phyloP scores from a whole-genome alignment of 495 filamentous ascomycete genomes.

The Oidiodendron maius region DNA sequence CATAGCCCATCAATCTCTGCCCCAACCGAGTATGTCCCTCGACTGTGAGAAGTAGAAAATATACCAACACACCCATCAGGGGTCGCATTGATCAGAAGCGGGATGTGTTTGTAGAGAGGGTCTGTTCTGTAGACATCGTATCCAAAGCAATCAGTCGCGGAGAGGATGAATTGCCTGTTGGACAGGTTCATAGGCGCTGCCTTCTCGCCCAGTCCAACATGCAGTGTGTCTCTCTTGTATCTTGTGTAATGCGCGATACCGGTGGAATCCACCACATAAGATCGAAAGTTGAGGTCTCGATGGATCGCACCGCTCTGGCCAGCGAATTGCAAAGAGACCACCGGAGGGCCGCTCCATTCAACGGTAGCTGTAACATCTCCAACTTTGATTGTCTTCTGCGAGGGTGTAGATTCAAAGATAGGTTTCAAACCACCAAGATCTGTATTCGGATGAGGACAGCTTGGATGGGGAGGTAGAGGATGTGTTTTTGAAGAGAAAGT shows the following conservation, averaged over 20 bases:
- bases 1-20: slow-evolving; percentile 65
- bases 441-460: slow-evolving; percentile 39
- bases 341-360: slow-evolving; percentile 48
- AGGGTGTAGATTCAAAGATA: slow-evolving; percentile 21
- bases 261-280: slow-evolving; percentile 51
- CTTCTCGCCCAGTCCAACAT: slow-evolving; percentile 66
- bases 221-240: slow-evolving; percentile 50
- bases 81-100: slow-evolving; percentile 58
- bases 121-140: slow-evolving; percentile 66
- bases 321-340: slow-evolving; percentile 47
- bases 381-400: slow-evolving; percentile 36
- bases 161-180: slow-evolving; percentile 56
- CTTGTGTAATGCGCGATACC: slow-evolving; percentile 56
- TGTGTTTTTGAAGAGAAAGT: slow-evolving; percentile 54
- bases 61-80: slow-evolving; percentile 54
- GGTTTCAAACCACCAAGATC: slow-evolving; percentile 25
- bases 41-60: slow-evolving; percentile 58
- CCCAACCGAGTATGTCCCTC: slow-evolving; percentile 60
- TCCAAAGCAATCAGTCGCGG: slow-evolving; percentile 62
- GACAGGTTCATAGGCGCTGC: slow-evolving; percentile 65
- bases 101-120: slow-evolving; percentile 69
- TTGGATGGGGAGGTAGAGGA: slow-evolving; percentile 54
- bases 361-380: slow-evolving; percentile 43
- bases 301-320: slow-evolving; percentile 45
- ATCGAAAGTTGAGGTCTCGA: slow-evolving; percentile 52